phyloP scores from a whole-genome alignment of 306 rosid species.

The Prunus persica region Prunus_persica_NCBIv2 NC_034010.1:17986501-17987000 shows the following conservation, averaged over 20 bases:
- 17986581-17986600: background rate
- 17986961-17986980: background rate
- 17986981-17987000: background rate
- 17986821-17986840: slow-evolving; percentile 38
- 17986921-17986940: background rate
- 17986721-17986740: slow-evolving; percentile 42
- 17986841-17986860: slow-evolving; percentile 49
- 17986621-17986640: background rate
- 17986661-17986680: slow-evolving; percentile 48
- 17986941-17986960: background rate
- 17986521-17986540: background rate
- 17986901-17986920: slow-evolving; percentile 40
- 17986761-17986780: background rate
- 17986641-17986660: slow-evolving; percentile 55
- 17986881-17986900: slow-evolving; percentile 45
- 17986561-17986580: background rate
- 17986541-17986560: background rate
- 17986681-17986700: slow-evolving; percentile 43
- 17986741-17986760: background rate
- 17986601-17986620: background rate
- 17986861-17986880: slow-evolving; percentile 50
- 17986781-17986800: background rate
- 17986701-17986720: slow-evolving; percentile 44
- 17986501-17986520: background rate
- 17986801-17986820: background rate